Evolutionary conservation across 768 basidiomycete species (phyloP).

Genomic region (Dentipellis sp.): DNA sequence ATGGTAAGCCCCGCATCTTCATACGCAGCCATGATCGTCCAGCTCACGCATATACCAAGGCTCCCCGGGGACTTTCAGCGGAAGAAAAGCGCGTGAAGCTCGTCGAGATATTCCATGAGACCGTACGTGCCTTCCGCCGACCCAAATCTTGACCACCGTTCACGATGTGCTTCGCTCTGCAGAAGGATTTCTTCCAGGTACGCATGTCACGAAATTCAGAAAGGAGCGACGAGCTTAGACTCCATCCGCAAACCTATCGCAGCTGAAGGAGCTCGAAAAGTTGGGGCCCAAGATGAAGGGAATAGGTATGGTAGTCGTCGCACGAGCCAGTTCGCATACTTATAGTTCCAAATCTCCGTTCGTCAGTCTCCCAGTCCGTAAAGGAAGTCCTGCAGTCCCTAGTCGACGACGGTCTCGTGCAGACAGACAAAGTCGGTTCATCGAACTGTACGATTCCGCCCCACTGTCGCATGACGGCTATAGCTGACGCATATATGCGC

Average conservation of each 20-base stretch:
- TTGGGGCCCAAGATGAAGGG: conserved; percentile 83
- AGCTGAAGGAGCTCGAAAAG: conserved; percentile 93
- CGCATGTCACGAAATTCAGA: not conserved
- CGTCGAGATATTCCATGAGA: conserved; percentile 90
- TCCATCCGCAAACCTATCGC: not conserved
- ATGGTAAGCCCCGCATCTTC: no score
- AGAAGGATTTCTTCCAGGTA: conserved; percentile 84
- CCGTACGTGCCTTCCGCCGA: conserved; percentile 30
- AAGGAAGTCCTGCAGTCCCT: conserved; percentile 88
- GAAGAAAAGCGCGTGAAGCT: conserved; percentile 89
- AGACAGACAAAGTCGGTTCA: conserved; percentile 87
- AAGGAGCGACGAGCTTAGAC: no score
- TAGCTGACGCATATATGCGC: conserved; percentile 15
- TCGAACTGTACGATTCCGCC: conserved; percentile 63
- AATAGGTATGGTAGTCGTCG: conserved; percentile 44
- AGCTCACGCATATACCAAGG: not conserved
- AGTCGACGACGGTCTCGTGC: conserved; percentile 79
- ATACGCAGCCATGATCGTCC: no score
- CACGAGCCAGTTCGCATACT: not conserved
- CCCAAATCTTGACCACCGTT: no score
- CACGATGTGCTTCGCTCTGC: not conserved
- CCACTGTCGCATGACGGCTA: conserved; percentile 13
- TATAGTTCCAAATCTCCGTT: not conserved
- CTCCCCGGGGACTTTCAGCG: conserved; percentile 55
- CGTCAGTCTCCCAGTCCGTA: conserved; percentile 76